Base-by-base conservation (phyloP, 2,329 filamentous ascomycete genomes). In the Fusarium drepaniforme region DNA sequence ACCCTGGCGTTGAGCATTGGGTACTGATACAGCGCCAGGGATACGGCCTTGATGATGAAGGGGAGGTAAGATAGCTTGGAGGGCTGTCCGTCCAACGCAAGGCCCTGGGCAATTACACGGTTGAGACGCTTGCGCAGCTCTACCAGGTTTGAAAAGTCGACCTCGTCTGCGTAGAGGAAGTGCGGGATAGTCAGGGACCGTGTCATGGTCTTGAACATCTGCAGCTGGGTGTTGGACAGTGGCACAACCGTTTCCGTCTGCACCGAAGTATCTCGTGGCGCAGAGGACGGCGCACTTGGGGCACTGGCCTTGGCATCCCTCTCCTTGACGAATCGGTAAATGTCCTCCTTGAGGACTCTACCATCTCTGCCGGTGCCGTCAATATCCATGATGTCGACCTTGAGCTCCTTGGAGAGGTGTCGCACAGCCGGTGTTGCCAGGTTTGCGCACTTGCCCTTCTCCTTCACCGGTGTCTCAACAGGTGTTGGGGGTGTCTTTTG, bases 181-280 rank as follows among this genome's bases (percentile, higher is more conserved):
- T 98, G 97, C 0, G 97, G 97, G 78, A 98, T 98, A 61, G 85
- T 90, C 73, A 99, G 89, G 3, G 96, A 98, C 68, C 92, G 92
- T 16, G 96, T 98, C 97, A 99, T 99, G 70, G 92, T 90, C 86
- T 97, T 98, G 91, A 98, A 98, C 97, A 99, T 99, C 81, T 95
- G 93, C 42, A 90, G 88, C 85, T 98, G 96, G 16, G 94, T 93
- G 42, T 92, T 92, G 15, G 94, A 94, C 71, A 99, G 87, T 67
- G 90, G 86, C 37, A 93, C 88, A 3, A 87, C 84, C 11, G 91
- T 93, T 83, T 98, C 97, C 64, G 85, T 86, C 82, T 94, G 93
- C 56, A 85, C 84, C 11, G 84, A 78, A 25, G 82, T 77, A 71
- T 83, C 75, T 40, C 64, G 65, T 25, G 75, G 63, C 28, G 65